These are phyloP conservation scores for Colletotrichum lini DNA, from an alignment of 2,329 filamentous ascomycete species.

Conservation along the genomic window DNA sequence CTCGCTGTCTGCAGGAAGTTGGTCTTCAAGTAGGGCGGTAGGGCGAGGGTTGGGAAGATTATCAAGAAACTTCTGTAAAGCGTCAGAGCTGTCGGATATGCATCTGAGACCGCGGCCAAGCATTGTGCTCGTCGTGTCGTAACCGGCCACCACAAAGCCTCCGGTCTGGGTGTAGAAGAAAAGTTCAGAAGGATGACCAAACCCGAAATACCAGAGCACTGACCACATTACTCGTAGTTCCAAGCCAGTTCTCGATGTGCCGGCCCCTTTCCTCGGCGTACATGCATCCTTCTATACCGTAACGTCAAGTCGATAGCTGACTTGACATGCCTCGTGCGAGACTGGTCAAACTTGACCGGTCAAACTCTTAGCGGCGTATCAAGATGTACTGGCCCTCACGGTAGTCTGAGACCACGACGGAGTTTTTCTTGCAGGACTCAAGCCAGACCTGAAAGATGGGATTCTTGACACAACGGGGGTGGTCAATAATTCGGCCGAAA, in stretches of 20 bases:
- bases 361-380: slow-evolving; percentile 61
- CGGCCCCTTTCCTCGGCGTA: slow-evolving; percentile 28
- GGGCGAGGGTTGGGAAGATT: background rate
- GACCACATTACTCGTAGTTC: slow-evolving; percentile 16
- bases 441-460: slow-evolving; percentile 64
- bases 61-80: background rate
- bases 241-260: background rate
- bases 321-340: background rate
- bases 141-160: slow-evolving; percentile 41
- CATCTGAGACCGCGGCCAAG: slow-evolving; percentile 48
- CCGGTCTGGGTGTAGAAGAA: background rate
- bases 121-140: slow-evolving; percentile 48
- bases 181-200: no score
- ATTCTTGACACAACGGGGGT: slow-evolving; percentile 49
- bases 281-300: background rate
- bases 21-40: slow-evolving; percentile 32
- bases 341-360: slow-evolving; percentile 49
- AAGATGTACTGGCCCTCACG: slow-evolving; percentile 56
- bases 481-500: background rate
- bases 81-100: slow-evolving; percentile 12
- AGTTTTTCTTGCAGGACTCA: slow-evolving; percentile 57
- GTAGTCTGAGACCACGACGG: slow-evolving; percentile 58
- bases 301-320: slow-evolving; percentile 18
- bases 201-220: no score
- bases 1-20: background rate